Evolutionary conservation across 106 monocot genomes (phyloP).

Genomic region (Dendrobium officinale): DNA sequence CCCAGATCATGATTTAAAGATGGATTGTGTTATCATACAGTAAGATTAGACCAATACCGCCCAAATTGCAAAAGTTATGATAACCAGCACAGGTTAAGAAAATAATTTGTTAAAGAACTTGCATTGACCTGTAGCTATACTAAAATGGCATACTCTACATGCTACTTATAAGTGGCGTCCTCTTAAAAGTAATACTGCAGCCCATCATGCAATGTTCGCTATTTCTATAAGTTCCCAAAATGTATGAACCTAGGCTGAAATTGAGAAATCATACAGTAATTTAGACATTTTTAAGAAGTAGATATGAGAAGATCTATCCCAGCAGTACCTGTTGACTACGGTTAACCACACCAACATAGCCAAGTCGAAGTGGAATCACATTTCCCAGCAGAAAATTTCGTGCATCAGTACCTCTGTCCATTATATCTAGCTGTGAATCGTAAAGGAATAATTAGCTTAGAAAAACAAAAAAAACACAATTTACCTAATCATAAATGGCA

Average conservation of each 20-base stretch:
- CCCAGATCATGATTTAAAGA: background rate
- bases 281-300: background rate
- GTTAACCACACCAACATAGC: slow-evolving; percentile 26
- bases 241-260: background rate
- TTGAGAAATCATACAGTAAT: background rate
- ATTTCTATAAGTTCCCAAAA: background rate
- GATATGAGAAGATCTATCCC: background rate
- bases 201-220: background rate
- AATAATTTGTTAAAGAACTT: background rate
- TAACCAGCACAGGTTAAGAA: background rate
- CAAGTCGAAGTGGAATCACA: slow-evolving; percentile 25
- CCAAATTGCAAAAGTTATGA: background rate
- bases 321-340: slow-evolving; percentile 26
- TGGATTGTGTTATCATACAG: background rate
- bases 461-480: background rate
- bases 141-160: background rate
- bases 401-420: slow-evolving; percentile 42
- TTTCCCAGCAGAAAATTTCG: slow-evolving; percentile 23
- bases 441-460: background rate
- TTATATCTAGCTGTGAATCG: slow-evolving; percentile 62
- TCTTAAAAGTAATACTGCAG: background rate
- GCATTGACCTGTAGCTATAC: background rate
- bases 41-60: background rate
- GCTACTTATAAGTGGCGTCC: background rate
- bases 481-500: background rate